phyloP scores from a whole-genome alignment of 352 stramenopile genomes.

The Phytophthora citrophthora region DNA sequence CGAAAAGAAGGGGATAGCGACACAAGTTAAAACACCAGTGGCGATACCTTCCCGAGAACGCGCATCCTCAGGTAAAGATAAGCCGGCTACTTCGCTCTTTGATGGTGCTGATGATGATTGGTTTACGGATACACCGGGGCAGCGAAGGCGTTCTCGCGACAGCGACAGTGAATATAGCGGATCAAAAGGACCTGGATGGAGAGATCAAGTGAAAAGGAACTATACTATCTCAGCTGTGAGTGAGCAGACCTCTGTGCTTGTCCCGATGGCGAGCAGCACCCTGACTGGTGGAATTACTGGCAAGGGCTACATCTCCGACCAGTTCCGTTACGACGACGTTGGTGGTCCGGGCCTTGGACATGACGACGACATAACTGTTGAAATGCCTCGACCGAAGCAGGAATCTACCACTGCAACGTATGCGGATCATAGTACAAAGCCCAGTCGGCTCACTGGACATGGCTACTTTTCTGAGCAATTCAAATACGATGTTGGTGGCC shows the following conservation, averaged over 20 bases:
- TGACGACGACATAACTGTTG: constrained; percentile 23
- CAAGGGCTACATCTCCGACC: constrained; percentile 42
- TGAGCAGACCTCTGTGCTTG: constrained; percentile 15
- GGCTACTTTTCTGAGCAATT: constrained; percentile 41
- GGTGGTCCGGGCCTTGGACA: constrained; percentile 28
- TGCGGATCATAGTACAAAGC: constrained; percentile 12
- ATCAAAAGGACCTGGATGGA: constrained; percentile 32
- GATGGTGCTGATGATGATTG: constrained; percentile 60
- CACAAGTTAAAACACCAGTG: background rate
- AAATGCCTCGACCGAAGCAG: constrained; percentile 34
- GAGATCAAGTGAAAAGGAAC: constrained; percentile 36
- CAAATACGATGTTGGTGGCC: constrained; percentile 34
- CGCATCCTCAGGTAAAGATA: constrained; percentile 1
- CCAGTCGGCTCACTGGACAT: constrained; percentile 18
- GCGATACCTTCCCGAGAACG: background rate
- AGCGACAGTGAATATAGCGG: constrained; percentile 18
- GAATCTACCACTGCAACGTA: background rate
- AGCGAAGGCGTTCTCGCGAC: constrained; percentile 4
- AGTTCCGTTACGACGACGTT: constrained; percentile 42
- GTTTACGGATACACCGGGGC: constrained; percentile 58
- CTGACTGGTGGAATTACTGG: constrained; percentile 32
- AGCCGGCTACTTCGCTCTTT: constrained; percentile 40
- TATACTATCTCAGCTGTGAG: constrained; percentile 28
- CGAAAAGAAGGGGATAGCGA: constrained; percentile 5
- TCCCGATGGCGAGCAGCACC: constrained; percentile 10